These are phyloP conservation scores for Neoscytalidium dimidiatum DNA, from an alignment of 2,329 filamentous ascomycete species.

Conservation along the genomic window DNA sequence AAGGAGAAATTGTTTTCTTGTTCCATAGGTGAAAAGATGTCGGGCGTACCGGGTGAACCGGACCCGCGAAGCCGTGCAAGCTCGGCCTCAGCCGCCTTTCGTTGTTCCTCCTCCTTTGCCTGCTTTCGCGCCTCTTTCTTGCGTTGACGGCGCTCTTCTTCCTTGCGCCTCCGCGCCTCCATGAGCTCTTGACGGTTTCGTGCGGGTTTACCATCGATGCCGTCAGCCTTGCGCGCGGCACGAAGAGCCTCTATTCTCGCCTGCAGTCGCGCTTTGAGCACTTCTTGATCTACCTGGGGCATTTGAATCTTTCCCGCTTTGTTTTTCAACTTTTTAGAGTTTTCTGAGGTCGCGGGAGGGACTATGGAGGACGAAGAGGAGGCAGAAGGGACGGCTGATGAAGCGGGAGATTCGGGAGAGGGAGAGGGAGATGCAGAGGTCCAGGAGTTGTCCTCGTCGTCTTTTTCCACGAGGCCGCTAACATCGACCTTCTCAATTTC, in stretches of 20 bases:
- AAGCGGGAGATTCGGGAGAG: conserved; percentile 40
- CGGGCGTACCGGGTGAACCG: conserved; percentile 53
- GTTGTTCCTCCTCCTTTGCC: conserved; percentile 78
- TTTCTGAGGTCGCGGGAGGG: conserved; percentile 30
- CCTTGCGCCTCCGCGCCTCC: conserved; percentile 83
- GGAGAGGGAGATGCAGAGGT: conserved; percentile 38
- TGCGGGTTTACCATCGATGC: conserved; percentile 76
- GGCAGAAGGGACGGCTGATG: conserved; percentile 42
- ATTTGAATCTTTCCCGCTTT: conserved; percentile 33
- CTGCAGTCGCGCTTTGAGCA: conserved; percentile 75
- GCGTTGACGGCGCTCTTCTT: conserved; percentile 80
- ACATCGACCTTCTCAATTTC: conserved; percentile 38
- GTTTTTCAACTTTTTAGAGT: conserved; percentile 31
- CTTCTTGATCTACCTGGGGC: conserved; percentile 68
- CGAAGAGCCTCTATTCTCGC: conserved; percentile 84
- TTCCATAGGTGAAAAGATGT: conserved; percentile 53
- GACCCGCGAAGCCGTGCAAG: conserved; percentile 60
- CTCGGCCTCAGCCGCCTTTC: conserved; percentile 57
- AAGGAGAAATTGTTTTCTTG: conserved; percentile 76
- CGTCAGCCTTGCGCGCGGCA: conserved; percentile 83
- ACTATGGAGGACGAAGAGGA: conserved; percentile 51
- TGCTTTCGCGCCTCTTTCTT: conserved; percentile 82
- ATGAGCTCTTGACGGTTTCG: conserved; percentile 89
- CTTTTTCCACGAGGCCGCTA: conserved; percentile 35
- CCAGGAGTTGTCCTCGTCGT: conserved; percentile 30